Evolutionary conservation across 257 asterid species (phyloP), one percentile per base, ranked within the genome.

Genomic region (Scutellaria minor): DNA sequence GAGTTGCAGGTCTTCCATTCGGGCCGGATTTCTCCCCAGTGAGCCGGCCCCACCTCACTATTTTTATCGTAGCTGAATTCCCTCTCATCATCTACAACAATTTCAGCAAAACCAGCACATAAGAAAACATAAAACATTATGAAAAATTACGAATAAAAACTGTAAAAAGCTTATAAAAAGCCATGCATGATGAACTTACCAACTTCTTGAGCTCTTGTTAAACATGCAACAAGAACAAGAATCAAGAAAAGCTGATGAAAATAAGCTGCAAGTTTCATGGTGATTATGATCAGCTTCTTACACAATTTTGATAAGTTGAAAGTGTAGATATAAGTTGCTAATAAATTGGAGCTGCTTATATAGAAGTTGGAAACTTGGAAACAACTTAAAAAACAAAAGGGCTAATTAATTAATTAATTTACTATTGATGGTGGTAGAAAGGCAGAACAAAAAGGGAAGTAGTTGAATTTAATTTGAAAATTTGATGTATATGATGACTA

Each of bases 21-120:
- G 13, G 87, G 81, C 35, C 20, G 77, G 63, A 90, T 78, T 57
- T 79, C 65, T 37, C 97, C 93, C 97, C 97, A 90, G 42, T 86
- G 71, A 0, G 76, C 18, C 0, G 93, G 96, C 54, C 96, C 96
- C 0, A 5, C 70, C 3, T 79, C 80, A 48, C 89, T 88, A 0
- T 72, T 70, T 42, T 14, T 67, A 0, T 76, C 79, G 48, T 88
- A 90, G 58, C 89, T 86, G 52, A 88, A 88, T 53, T 78, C 90
- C 0, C 81, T 75, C 66, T 90, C 93, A 64, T 88, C 85, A 1
- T 86, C 95, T 90, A 60, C 56, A 51, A 7, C 7, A 53, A 31
- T 31, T 4, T 31, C 37, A 31, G 37, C 37, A 31, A 31, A 66
- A 55, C 20, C 24, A 24, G 9, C 6, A 52, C 1, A 8, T 2